Conservation (phyloP, 2,329 filamentous ascomycete species). For the Hymenoscyphus linearis region DNA sequence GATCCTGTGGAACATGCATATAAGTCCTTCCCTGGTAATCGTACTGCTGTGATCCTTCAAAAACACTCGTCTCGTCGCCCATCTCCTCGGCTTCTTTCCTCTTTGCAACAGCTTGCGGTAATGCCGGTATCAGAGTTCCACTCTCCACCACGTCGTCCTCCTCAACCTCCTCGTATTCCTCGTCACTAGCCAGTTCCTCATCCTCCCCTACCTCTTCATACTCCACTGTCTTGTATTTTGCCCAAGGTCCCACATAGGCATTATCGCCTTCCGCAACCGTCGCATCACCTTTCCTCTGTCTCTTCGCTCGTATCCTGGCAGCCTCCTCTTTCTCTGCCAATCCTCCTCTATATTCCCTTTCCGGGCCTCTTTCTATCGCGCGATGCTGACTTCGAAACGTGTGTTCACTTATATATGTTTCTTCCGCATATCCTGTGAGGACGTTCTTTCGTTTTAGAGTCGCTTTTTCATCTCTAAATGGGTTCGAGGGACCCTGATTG, state of each 20-base stretch:
- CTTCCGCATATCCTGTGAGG: constrained; percentile 79
- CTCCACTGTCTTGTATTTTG: constrained; percentile 68
- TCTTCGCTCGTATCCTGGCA: constrained; percentile 61
- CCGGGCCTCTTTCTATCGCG: constrained; percentile 65
- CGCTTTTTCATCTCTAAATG: constrained; percentile 61
- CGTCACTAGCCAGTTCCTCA: constrained; percentile 68
- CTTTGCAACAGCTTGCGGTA: constrained; percentile 47
- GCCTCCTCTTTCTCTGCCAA: constrained; percentile 64
- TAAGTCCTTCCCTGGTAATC: constrained; percentile 96
- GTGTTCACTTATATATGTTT: constrained; percentile 84
- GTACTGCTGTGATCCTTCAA: constrained; percentile 75
- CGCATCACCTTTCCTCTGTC: constrained; percentile 81
- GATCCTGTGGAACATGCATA: constrained; percentile 92
- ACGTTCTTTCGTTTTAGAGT: constrained; percentile 72
- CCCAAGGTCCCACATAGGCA: constrained; percentile 94
- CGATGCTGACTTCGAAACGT: constrained; percentile 86
- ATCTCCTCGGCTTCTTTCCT: constrained; percentile 53
- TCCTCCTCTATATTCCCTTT: constrained; percentile 50
- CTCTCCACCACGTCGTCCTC: constrained; percentile 58
- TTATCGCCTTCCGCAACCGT: constrained; percentile 79
- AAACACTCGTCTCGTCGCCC: constrained; percentile 76
- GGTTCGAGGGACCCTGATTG: constrained; percentile 65
- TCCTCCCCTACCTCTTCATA: constrained; percentile 71
- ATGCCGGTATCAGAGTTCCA: constrained; percentile 54
- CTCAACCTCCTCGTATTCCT: constrained; percentile 73